These are phyloP conservation scores for Lachnellula willkommii DNA, from an alignment of 2,329 filamentous ascomycete genomes.

Conservation along the genomic window DNA sequence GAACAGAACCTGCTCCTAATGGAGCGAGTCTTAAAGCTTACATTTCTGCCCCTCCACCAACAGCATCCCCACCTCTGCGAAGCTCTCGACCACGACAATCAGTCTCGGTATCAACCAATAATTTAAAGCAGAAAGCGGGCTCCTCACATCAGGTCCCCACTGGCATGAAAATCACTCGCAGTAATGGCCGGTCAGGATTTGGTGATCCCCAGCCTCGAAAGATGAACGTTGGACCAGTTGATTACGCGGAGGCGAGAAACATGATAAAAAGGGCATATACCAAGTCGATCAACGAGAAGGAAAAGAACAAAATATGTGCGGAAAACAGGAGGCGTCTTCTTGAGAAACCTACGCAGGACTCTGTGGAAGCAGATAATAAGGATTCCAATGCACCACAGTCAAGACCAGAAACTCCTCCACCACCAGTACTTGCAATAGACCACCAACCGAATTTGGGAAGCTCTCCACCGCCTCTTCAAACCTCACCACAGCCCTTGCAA, in stretches of 20 bases:
- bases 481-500: slow-evolving; percentile 16
- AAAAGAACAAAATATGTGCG: slow-evolving; percentile 46
- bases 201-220: slow-evolving; percentile 34
- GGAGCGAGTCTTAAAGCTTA: slow-evolving; percentile 65
- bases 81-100: slow-evolving; percentile 78
- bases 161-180: slow-evolving; percentile 29
- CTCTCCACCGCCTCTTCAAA: slow-evolving; percentile 17
- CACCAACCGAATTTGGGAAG: background rate
- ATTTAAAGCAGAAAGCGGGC: slow-evolving; percentile 60
- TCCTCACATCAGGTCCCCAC: slow-evolving; percentile 22
- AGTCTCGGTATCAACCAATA: slow-evolving; percentile 69
- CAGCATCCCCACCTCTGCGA: slow-evolving; percentile 71
- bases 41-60: slow-evolving; percentile 64
- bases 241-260: slow-evolving; percentile 77
- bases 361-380: slow-evolving; percentile 26
- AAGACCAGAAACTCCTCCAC: slow-evolving; percentile 2
- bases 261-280: slow-evolving; percentile 81
- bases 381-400: slow-evolving; percentile 25
- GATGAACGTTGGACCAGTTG: slow-evolving; percentile 66
- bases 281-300: slow-evolving; percentile 71
- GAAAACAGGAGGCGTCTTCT: slow-evolving; percentile 35
- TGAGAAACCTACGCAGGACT: slow-evolving; percentile 17
- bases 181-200: slow-evolving; percentile 8
- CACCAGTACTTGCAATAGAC: background rate
- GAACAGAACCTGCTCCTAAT: slow-evolving; percentile 26